Percentiles rank a stretch among this genome's conserved stretches.
phyloP scores from a whole-genome alignment of 495 filamentous ascomycete species.

The Bombardia bombarda region DNA sequence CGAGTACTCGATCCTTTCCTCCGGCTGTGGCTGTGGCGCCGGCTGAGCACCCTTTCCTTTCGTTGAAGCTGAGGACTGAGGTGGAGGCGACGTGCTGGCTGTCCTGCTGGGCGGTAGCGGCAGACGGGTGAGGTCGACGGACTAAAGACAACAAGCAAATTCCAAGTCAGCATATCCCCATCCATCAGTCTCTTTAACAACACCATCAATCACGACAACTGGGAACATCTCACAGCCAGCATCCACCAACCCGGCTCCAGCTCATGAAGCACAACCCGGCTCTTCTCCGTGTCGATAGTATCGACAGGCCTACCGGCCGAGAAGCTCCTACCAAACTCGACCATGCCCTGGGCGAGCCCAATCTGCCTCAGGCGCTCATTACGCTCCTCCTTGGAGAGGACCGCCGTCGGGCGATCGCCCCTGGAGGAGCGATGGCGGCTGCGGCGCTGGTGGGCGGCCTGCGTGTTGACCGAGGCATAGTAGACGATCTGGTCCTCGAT shows the following conservation, averaged over 20 bases:
- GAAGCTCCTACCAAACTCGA: conserved; percentile 86
- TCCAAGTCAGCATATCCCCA: no score
- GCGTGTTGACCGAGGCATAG: conserved; percentile 60
- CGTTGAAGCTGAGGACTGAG: conserved; percentile 1
- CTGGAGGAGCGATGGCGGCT: conserved; percentile 21
- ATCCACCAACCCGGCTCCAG: conserved; percentile 87
- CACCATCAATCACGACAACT: no score
- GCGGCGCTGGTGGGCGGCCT: conserved; percentile 21
- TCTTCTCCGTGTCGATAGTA: conserved; percentile 83
- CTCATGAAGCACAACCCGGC: conserved; percentile 74
- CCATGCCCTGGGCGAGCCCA: conserved; percentile 96
- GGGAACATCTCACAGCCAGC: no score
- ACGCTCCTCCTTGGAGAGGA: conserved; percentile 48
- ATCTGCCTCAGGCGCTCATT: conserved; percentile 87
- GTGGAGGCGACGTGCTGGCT: conserved; percentile 16
- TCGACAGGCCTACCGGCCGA: conserved; percentile 68
- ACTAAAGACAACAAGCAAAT: no score
- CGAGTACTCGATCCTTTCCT: conserved; percentile 62
- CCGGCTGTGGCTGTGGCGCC: conserved; percentile 6
- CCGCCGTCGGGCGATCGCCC: conserved; percentile 29
- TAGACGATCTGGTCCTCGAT: conserved; percentile 87
- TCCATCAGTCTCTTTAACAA: no score
- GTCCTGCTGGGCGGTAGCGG: conserved; percentile 30
- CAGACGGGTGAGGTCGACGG: conserved; percentile 64
- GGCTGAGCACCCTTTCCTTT: not conserved